Evolutionary conservation across 78 protist genomes (phyloP).

Genomic region (Planoprotostelium fungivorum): DNA sequence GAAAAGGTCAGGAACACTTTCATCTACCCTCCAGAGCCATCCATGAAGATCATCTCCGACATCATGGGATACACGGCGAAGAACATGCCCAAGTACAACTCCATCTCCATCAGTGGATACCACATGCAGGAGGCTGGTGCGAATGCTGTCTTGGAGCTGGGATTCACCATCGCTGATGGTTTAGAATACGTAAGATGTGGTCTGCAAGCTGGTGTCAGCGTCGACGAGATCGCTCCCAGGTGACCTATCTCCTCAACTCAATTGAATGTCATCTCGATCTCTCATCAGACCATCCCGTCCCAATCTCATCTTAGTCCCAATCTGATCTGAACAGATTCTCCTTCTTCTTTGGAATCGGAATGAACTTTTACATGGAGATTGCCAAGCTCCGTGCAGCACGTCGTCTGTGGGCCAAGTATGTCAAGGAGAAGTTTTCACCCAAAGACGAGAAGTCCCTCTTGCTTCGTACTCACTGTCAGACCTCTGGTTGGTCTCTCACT

Average conservation of each 20-base stretch:
- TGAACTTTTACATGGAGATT: conserved; percentile 95
- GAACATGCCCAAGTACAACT: conserved; percentile 95
- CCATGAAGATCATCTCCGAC: conserved; percentile 91
- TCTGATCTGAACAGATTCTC: conserved; percentile 67
- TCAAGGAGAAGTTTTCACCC: conserved; percentile 85
- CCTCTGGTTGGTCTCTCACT: conserved; percentile 94
- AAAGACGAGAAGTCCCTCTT: conserved; percentile 77
- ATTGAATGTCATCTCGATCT: no score
- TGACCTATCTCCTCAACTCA: no score
- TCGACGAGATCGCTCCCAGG: conserved; percentile 91
- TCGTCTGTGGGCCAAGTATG: conserved; percentile 86
- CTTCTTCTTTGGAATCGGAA: conserved; percentile 97
- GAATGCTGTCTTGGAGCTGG: conserved; percentile 86
- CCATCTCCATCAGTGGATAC: conserved; percentile 95
- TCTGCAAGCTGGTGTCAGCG: conserved; percentile 57
- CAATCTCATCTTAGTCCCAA: no score
- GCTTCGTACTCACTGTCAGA: conserved; percentile 97
- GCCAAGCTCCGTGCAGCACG: conserved; percentile 98
- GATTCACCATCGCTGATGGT: conserved; percentile 97
- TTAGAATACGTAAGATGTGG: conserved; percentile 82
- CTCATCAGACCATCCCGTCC: no score
- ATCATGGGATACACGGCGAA: conserved; percentile 88
- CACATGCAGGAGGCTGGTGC: conserved; percentile 99
- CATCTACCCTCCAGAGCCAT: conserved; percentile 96
- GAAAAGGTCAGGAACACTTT: conserved; percentile 95